Base-by-base conservation (phyloP, 345 rosid genomes). In the Citrus glauca region DNA sequence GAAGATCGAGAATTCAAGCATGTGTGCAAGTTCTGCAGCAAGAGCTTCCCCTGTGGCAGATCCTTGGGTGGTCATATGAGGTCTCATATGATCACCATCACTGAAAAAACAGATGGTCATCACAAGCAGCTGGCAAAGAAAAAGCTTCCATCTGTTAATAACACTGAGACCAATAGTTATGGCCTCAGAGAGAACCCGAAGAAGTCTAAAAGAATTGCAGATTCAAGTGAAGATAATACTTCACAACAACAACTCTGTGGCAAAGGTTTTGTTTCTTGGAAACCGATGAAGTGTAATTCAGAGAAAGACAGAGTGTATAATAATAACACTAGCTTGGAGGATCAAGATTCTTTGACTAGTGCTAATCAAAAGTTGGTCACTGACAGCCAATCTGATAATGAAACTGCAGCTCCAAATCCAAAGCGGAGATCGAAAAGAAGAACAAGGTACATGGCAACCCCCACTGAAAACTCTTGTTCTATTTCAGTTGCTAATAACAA, bases 31-130 rank as follows among this genome's bases (percentile, higher is more conserved):
- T 85, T 91, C 76, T 91, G 94, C 85, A 74, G 81, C 88, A 89
- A 89, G 83, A 87, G 88, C 72, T 89, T 88, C 78, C 77, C 82
- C 10, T 80, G 91, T 80, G 93, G 95, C 17, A 91, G 91, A 86
- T 89, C 92, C 48, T 77, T 91, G 81, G 95, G 95, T 28, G 95
- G 95, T 73, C 95, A 89, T 83, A 86, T 89, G 91, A 88, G 93
- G 88, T 91, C 92, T 79, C 95, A 89, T 61, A 79, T 86, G 86
- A 75, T 79, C 66, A 76, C 77, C 82, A 81, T 82, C 79, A 78
- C 75, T 70, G 87, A 82, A 37, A 73, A 73, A 22, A 80, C 81
- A 73, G 82, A 84, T 17, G 69, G 76, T 35, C 75, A 75, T 53
- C 57, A 17, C 57, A 53, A 53, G 57, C 57, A 17, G 74, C 67